Conservation (phyloP, 2,329 filamentous ascomycete species). For the Dothideomycetidae sp. region DNA sequence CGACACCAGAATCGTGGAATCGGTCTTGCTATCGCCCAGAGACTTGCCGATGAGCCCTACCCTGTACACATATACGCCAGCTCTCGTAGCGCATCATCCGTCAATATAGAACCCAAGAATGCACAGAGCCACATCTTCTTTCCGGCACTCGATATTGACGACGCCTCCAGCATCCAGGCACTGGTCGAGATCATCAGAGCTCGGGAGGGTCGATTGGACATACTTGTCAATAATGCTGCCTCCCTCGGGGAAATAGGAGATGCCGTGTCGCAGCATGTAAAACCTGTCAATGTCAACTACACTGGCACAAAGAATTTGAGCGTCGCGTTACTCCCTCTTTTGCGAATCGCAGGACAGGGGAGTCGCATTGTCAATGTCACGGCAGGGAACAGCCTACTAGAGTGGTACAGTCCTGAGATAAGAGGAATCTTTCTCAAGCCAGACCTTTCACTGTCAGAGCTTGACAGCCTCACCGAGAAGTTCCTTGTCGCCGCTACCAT, state of each 20-base stretch:
- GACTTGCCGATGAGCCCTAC: constrained; percentile 17
- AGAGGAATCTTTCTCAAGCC: constrained; percentile 17
- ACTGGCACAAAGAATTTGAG: constrained; percentile 24
- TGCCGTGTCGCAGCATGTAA: constrained; percentile 23
- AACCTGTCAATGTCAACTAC: constrained; percentile 23
- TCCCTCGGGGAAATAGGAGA: constrained; percentile 24
- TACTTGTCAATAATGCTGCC: constrained; percentile 27
- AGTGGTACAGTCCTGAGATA: constrained; percentile 18
- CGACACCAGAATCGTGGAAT: constrained; percentile 23
- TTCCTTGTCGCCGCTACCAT: constrained; percentile 16
- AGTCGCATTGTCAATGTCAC: constrained; percentile 25
- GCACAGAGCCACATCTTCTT: constrained; percentile 16
- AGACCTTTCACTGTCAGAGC: constrained; percentile 14
- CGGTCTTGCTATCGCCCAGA: constrained; percentile 22
- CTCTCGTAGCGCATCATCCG: constrained; percentile 19
- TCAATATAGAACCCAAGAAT: constrained; percentile 14
- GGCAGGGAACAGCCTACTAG: constrained; percentile 20
- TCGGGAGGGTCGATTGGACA: constrained; percentile 15
- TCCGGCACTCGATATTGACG: constrained; percentile 21
- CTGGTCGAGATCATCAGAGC: constrained; percentile 18
- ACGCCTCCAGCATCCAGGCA: constrained; percentile 16
- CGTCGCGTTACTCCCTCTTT: constrained; percentile 19
- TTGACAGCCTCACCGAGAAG: constrained; percentile 20
- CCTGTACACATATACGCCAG: constrained; percentile 22
- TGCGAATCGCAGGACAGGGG: constrained; percentile 22